A percentile compares a stretch with the other conserved stretches of the same genome.
Evolutionary conservation across 2,329 filamentous ascomycete species (phyloP).

Genomic region (Rutstroemia sp.): DNA sequence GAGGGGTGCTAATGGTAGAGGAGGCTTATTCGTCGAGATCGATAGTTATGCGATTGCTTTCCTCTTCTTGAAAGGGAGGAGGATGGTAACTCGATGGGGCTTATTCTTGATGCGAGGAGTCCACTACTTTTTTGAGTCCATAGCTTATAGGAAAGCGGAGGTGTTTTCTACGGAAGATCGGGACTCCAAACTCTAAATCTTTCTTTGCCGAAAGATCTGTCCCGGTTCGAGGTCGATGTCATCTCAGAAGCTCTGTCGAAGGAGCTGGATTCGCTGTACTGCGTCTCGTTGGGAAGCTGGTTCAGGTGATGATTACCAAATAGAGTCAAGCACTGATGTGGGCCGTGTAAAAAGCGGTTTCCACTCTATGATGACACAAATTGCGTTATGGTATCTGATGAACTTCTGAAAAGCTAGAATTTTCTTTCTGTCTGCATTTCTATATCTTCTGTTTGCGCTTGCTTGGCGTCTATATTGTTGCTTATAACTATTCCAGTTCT

Average conservation of each 20-base stretch:
- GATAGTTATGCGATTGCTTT: constrained; percentile 98
- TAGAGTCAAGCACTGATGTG: constrained; percentile 99
- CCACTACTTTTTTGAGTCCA: constrained; percentile 39
- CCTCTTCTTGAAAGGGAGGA: constrained; percentile 27
- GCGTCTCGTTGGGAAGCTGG: constrained; percentile 12
- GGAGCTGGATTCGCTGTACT: constrained; percentile 47
- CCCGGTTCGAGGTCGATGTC: constrained; percentile 16
- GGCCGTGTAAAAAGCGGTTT: constrained; percentile 33
- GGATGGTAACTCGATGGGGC: constrained; percentile 98
- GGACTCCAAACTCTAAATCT: constrained; percentile 24
- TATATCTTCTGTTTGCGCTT: background rate
- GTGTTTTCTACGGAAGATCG: constrained; percentile 16
- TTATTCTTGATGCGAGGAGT: constrained; percentile 99
- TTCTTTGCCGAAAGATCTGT: constrained; percentile 31
- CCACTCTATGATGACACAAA: constrained; percentile 38
- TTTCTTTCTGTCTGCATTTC: background rate
- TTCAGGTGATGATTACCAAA: constrained; percentile 86
- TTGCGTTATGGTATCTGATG: constrained; percentile 46
- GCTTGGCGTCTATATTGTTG: background rate
- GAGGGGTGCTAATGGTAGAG: constrained; percentile 41
- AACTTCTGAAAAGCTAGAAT: constrained; percentile 21
- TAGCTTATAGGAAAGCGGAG: constrained; percentile 48
- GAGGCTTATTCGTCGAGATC: constrained; percentile 80
- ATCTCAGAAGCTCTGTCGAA: constrained; percentile 57
- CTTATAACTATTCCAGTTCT: background rate